Evolutionary conservation across 371 early-diverging fungal species (phyloP).

Genomic region (Rhizopus arrhizus): DNA sequence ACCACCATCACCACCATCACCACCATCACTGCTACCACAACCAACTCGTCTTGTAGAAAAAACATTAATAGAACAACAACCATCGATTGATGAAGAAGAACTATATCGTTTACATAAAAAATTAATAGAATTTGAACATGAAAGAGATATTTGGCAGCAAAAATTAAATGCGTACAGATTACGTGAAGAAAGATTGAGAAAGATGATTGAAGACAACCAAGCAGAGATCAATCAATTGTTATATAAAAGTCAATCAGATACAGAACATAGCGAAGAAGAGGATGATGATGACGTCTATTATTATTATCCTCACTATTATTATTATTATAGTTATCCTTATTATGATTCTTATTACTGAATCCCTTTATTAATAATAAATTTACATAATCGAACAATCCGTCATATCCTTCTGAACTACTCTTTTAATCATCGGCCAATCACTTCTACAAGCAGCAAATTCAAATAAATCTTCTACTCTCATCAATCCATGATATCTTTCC

Average conservation of each 20-base stretch:
- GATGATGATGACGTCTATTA: no score
- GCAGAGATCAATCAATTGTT: slow-evolving; percentile 12
- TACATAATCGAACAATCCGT: slow-evolving; percentile 69
- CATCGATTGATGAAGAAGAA: background rate
- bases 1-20: slow-evolving; percentile 2
- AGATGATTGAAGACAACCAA: slow-evolving; percentile 22
- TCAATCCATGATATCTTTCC: slow-evolving; percentile 79
- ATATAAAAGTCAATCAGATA: no score
- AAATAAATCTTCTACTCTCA: slow-evolving; percentile 88
- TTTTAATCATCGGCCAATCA: slow-evolving; percentile 85
- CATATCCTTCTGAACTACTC: slow-evolving; percentile 80
- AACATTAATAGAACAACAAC: background rate
- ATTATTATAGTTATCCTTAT: no score
- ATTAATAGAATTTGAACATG: slow-evolving; percentile 18
- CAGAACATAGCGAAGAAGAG: no score
- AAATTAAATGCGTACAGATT: slow-evolving; percentile 15
- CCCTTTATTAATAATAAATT: slow-evolving; percentile 2
- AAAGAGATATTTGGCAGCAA: slow-evolving; percentile 15
- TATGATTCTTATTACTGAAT: no score
- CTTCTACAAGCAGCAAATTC: slow-evolving; percentile 87
- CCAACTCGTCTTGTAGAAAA: background rate
- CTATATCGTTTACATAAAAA: slow-evolving; percentile 13
- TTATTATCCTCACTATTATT: no score
- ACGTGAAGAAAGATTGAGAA: slow-evolving; percentile 25
- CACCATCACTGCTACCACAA: background rate